A percentile compares a stretch with the other conserved stretches of the same genome.
These are phyloP conservation scores for Brassica hybrid DNA, from an alignment of 441 rosid genomes.

Conservation along the genomic window DNA sequence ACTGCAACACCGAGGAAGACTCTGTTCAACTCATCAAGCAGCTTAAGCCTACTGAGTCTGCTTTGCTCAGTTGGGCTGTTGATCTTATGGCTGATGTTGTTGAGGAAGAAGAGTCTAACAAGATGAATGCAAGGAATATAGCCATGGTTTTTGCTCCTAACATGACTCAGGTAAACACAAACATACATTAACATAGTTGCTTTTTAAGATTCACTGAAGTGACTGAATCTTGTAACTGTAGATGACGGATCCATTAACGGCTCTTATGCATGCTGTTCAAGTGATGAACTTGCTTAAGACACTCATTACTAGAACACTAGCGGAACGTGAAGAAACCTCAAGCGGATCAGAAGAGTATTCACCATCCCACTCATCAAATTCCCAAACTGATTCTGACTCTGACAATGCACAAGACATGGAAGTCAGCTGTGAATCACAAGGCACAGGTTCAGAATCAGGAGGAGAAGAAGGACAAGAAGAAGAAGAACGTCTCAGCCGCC, in stretches of 20 bases:
- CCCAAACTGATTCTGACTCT: constrained; percentile 64
- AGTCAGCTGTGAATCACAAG: constrained; percentile 71
- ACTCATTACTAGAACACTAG: constrained; percentile 52
- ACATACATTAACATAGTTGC: neutral
- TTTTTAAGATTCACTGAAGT: neutral
- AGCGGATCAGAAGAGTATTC: constrained; percentile 65
- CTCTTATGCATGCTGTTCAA: constrained; percentile 81
- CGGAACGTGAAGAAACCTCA: constrained; percentile 64
- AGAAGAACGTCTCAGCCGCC: constrained; percentile 41
- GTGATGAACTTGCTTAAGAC: constrained; percentile 83
- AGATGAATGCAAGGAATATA: constrained; percentile 76
- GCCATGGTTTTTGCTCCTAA: constrained; percentile 76
- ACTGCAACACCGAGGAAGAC: constrained; percentile 66
- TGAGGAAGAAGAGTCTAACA: constrained; percentile 71
- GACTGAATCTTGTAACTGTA: constrained; percentile 35
- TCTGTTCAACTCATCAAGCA: constrained; percentile 63
- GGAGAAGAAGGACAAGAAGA: constrained; percentile 40
- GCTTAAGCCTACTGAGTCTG: constrained; percentile 71
- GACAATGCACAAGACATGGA: constrained; percentile 84
- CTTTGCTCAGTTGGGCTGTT: constrained; percentile 73
- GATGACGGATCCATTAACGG: constrained; percentile 85
- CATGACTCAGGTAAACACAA: constrained; percentile 63
- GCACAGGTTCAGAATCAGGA: constrained; percentile 56
- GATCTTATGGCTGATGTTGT: constrained; percentile 83
- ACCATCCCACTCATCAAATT: constrained; percentile 64